These are phyloP conservation scores for Neurospora pannonica DNA, from an alignment of 495 filamentous ascomycete genomes.

Conservation along the genomic window DNA sequence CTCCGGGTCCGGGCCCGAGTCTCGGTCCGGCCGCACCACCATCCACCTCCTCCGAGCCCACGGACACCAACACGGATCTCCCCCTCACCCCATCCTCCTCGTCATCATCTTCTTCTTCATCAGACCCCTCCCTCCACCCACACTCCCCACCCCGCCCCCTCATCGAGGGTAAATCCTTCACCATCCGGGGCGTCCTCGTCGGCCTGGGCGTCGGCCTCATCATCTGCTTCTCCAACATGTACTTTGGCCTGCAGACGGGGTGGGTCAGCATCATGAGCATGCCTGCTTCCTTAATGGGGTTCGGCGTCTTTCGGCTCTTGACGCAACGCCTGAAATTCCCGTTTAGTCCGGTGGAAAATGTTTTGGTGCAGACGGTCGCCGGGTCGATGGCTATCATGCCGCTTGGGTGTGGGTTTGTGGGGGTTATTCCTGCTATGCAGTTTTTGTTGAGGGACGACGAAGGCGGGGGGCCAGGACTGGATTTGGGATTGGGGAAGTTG, in stretches of 20 bases:
- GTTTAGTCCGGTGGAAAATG: conserved; percentile 93
- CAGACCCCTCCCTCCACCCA: background rate
- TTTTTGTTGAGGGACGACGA: conserved; percentile 70
- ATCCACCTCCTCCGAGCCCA: background rate
- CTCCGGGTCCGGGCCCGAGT: background rate
- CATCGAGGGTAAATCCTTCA: conserved; percentile 56
- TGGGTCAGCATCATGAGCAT: conserved; percentile 69
- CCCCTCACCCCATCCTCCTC: background rate
- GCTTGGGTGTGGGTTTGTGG: conserved; percentile 90
- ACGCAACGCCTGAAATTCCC: conserved; percentile 55
- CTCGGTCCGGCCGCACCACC: background rate
- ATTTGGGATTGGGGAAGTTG: conserved; percentile 61
- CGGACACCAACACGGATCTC: background rate
- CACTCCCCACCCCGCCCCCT: background rate
- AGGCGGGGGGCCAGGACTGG: conserved; percentile 44
- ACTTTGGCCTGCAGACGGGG: conserved; percentile 95
- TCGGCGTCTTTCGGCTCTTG: conserved; percentile 83
- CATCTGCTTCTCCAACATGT: conserved; percentile 94
- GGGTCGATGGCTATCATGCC: conserved; percentile 96
- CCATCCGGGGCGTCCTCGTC: conserved; percentile 65
- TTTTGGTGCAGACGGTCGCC: conserved; percentile 92
- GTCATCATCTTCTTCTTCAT: background rate
- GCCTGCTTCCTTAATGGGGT: conserved; percentile 92
- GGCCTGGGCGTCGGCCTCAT: conserved; percentile 78
- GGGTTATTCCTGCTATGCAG: conserved; percentile 73